phyloP scores from a whole-genome alignment of 768 basidiomycete species.

The Xerocomellus amylosporus region DNA sequence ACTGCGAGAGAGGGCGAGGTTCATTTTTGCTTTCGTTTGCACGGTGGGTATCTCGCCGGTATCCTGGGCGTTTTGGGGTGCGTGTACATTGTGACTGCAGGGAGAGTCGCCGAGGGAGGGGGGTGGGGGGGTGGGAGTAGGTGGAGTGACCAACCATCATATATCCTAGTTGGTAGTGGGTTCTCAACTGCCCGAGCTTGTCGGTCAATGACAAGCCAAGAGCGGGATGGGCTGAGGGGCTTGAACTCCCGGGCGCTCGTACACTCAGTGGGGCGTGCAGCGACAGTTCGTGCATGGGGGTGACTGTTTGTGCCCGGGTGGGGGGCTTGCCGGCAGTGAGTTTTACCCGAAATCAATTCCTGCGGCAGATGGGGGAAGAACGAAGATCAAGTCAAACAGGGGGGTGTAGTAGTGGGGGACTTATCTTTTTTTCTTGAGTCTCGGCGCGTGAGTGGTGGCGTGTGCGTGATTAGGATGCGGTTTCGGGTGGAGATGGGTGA shows the following conservation, averaged over 20 bases:
- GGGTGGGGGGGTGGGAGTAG: background rate
- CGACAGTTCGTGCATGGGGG: no score
- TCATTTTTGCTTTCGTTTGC: slow-evolving; percentile 79
- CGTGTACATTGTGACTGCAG: slow-evolving; percentile 50
- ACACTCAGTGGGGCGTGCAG: no score
- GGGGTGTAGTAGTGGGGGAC: no score
- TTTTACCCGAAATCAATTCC: no score
- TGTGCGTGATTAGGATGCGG: slow-evolving; percentile 18
- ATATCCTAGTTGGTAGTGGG: slow-evolving; percentile 80
- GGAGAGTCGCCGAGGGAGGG: background rate
- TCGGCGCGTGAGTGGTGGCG: no score
- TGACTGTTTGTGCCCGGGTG: no score
- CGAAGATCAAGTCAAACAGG: no score
- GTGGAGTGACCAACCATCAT: slow-evolving; percentile 56
- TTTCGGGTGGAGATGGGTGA: no score
- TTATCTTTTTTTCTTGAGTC: no score
- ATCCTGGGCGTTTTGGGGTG: slow-evolving; percentile 57
- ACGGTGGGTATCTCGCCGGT: slow-evolving; percentile 73
- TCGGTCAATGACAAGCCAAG: slow-evolving; percentile 60
- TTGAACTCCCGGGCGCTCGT: slow-evolving; percentile 31
- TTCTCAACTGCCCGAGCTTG: slow-evolving; percentile 65
- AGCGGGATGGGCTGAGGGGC: slow-evolving; percentile 38
- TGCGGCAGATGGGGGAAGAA: no score
- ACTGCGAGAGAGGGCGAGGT: slow-evolving; percentile 60
- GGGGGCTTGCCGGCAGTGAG: no score